Evolutionary conservation across 2,329 filamentous ascomycete species (phyloP).

Genomic region (Cercospora sp.): DNA sequence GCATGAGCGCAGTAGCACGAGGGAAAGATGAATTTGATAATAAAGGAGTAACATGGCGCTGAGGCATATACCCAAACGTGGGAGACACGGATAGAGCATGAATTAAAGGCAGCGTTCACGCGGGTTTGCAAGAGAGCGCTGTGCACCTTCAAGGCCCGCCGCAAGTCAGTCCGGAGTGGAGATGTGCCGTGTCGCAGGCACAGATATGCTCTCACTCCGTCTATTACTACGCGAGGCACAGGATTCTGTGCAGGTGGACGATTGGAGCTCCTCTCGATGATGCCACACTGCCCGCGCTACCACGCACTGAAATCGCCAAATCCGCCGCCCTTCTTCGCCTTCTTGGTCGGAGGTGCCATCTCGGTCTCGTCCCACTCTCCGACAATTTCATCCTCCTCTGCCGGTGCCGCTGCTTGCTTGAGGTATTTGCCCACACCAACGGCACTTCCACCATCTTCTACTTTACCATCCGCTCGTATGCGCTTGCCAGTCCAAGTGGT

Average conservation of each 20-base stretch:
- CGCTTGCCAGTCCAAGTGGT: conserved; percentile 97
- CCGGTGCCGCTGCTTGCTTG: conserved; percentile 52
- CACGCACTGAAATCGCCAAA: conserved; percentile 96
- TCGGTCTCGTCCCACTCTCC: conserved; percentile 60
- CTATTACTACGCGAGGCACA: neutral
- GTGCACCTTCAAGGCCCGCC: neutral
- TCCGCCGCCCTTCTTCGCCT: conserved; percentile 61
- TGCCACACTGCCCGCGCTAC: conserved; percentile 50
- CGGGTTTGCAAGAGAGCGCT: neutral
- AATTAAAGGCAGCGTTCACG: neutral
- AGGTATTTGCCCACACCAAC: conserved; percentile 79
- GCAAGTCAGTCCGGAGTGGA: neutral
- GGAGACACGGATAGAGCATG: conserved; percentile 9
- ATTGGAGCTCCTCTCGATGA: neutral
- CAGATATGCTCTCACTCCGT: neutral
- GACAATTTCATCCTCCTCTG: conserved; percentile 58
- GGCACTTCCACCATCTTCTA: conserved; percentile 48
- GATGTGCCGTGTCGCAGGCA: neutral
- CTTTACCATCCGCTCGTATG: conserved; percentile 66
- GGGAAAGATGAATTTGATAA: neutral
- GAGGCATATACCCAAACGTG: conserved; percentile 11
- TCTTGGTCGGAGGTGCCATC: conserved; percentile 76
- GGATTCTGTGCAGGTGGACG: neutral
- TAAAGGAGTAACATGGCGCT: conserved; percentile 9
- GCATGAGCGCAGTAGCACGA: neutral